Percentiles rank a stretch among this genome's conserved stretches.
phyloP scores from a whole-genome alignment of 108 stramenopile species.

The Cyclotella atomus region DNA sequence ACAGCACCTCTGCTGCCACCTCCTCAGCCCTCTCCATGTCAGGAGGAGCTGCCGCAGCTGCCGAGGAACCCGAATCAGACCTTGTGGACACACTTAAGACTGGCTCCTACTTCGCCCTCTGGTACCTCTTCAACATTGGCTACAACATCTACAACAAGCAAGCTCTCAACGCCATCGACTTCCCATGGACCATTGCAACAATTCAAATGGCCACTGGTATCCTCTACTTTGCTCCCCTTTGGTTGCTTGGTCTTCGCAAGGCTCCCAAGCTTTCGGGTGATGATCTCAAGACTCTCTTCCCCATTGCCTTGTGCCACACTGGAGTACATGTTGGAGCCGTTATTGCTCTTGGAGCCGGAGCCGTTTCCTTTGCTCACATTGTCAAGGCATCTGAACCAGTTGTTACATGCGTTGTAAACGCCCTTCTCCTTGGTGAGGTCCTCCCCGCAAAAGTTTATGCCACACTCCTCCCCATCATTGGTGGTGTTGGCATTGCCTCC shows the following conservation, averaged over 20 bases:
- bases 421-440: slow-evolving; percentile 87
- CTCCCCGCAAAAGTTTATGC: slow-evolving; percentile 87
- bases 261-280: slow-evolving; percentile 87
- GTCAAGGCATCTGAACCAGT: slow-evolving; percentile 99
- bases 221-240: slow-evolving; percentile 88
- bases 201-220: slow-evolving; percentile 96
- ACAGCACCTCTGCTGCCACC: slow-evolving; percentile 42
- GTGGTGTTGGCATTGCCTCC: slow-evolving; percentile 96
- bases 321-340: slow-evolving; percentile 97
- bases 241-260: slow-evolving; percentile 87
- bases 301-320: slow-evolving; percentile 96
- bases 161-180: slow-evolving; percentile 90
- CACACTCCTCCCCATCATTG: slow-evolving; percentile 96
- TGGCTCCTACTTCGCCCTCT: slow-evolving; percentile 92
- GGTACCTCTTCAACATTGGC: slow-evolving; percentile 98
- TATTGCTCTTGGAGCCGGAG: slow-evolving; percentile 96
- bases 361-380: slow-evolving; percentile 99
- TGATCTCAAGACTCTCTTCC: slow-evolving; percentile 91
- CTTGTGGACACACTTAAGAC: slow-evolving; percentile 81
- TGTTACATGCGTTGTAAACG: slow-evolving; percentile 93
- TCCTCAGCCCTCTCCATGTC: slow-evolving; percentile 63
- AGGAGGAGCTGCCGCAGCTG: slow-evolving; percentile 65
- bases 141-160: slow-evolving; percentile 99
- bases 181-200: slow-evolving; percentile 95
- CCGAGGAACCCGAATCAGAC: slow-evolving; percentile 39